Conservation (phyloP, 208 protist species). For the Naegleria lovaniensis region DNA sequence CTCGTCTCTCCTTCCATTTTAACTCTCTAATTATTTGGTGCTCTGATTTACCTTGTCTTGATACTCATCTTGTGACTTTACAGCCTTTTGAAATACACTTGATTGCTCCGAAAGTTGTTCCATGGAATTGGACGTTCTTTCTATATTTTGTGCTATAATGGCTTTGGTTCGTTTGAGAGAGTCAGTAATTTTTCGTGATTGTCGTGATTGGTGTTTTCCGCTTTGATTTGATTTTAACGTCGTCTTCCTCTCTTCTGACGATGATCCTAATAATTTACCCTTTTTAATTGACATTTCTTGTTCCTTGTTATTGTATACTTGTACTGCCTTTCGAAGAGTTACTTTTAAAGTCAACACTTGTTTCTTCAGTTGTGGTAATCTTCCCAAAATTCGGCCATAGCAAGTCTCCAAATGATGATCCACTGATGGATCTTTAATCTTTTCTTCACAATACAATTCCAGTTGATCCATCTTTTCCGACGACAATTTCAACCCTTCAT, state of each 20-base stretch:
- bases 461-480: background rate
- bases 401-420: background rate
- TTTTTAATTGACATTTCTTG: background rate
- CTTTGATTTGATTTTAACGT: background rate
- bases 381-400: background rate
- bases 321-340: background rate
- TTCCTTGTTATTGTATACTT: background rate
- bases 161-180: background rate
- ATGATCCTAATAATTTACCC: background rate
- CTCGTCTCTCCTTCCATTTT: slow-evolving; percentile 1
- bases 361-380: background rate
- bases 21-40: background rate
- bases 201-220: background rate
- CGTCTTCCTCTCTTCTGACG: background rate
- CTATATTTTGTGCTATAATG: background rate
- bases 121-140: background rate
- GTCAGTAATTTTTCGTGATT: background rate
- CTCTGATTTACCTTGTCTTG: background rate
- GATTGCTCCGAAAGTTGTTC: background rate
- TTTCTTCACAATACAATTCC: background rate
- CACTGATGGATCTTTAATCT: background rate
- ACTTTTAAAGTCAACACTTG: background rate
- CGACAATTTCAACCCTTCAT: background rate
- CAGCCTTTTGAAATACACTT: background rate
- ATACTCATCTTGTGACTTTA: background rate